A percentile compares a stretch with the other conserved stretches of the same genome.
phyloP scores from a whole-genome alignment of 345 rosid genomes.

The Ceriops zippeliana region DNA sequence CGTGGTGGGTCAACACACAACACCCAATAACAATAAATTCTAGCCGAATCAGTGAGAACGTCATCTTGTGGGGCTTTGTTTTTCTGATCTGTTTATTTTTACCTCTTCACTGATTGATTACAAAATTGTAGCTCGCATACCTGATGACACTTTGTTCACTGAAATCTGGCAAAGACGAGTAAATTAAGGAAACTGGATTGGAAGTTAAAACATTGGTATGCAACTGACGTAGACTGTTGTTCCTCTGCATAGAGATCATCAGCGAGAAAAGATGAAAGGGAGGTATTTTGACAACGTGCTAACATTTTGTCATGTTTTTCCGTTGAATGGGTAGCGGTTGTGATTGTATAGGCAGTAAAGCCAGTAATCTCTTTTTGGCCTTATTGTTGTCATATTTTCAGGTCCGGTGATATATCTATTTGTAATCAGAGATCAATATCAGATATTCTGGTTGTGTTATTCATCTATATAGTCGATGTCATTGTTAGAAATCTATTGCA shows the following conservation, averaged over 20 bases:
- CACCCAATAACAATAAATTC: slow-evolving; percentile 49
- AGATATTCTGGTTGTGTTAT: slow-evolving; percentile 37
- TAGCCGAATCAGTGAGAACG: slow-evolving; percentile 27
- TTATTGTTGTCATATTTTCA: slow-evolving; percentile 27
- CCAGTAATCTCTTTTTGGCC: slow-evolving; percentile 2
- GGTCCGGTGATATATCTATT: slow-evolving; percentile 54
- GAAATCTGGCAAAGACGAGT: slow-evolving; percentile 26
- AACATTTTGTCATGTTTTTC: slow-evolving; percentile 54
- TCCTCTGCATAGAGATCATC: slow-evolving; percentile 49
- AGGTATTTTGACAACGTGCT: slow-evolving; percentile 44
- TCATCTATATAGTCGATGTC: slow-evolving; percentile 28
- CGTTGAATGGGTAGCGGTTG: slow-evolving; percentile 48
- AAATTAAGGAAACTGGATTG: slow-evolving; percentile 25
- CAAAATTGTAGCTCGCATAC: slow-evolving; percentile 43
- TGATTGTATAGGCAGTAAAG: slow-evolving; percentile 58
- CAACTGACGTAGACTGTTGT: slow-evolving; percentile 52
- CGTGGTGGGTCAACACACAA: slow-evolving; percentile 73
- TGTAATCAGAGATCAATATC: slow-evolving; percentile 52
- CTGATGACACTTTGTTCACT: slow-evolving; percentile 33
- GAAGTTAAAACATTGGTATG: slow-evolving; percentile 36
- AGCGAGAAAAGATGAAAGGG: slow-evolving; percentile 25
- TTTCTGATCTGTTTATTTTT: slow-evolving; percentile 19
- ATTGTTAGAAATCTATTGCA: slow-evolving; percentile 2
- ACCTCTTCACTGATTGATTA: slow-evolving; percentile 38
- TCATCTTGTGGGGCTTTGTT: slow-evolving; percentile 38